These are phyloP conservation scores for Eutrema heterophyllum DNA, from an alignment of 345 rosid species.

Conservation along the genomic window DNA sequence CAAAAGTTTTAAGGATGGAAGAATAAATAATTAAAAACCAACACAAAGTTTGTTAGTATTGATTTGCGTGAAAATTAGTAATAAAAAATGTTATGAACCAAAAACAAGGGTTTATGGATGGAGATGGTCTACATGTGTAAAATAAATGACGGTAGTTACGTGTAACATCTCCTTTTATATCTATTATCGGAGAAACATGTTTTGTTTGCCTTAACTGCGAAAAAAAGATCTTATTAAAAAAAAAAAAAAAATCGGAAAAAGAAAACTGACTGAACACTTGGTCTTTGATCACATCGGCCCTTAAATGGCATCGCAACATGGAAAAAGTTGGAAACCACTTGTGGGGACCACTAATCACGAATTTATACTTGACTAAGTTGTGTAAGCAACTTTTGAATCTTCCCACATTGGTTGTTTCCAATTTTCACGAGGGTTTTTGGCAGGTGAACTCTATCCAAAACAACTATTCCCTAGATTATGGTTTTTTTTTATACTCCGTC, in stretches of 20 bases:
- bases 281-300: background rate
- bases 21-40: too few relatives aligned
- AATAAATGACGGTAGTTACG: background rate
- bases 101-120: too few relatives aligned
- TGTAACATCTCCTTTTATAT: background rate
- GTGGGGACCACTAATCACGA: background rate
- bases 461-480: background rate
- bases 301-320: background rate
- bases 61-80: too few relatives aligned
- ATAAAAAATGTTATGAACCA: too few relatives aligned
- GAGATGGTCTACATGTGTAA: background rate
- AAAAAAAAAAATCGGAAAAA: too few relatives aligned
- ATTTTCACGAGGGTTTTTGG: conserved; percentile 32
- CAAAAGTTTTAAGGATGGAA: too few relatives aligned
- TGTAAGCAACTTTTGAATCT: conserved; percentile 13
- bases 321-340: background rate
- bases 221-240: too few relatives aligned
- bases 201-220: background rate
- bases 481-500: background rate
- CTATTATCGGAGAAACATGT: background rate
- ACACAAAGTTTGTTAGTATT: too few relatives aligned
- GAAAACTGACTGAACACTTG: background rate
- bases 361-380: background rate
- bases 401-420: background rate
- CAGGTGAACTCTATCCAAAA: conserved; percentile 29